Base-by-base conservation (phyloP, 176 grass and related monocot species). In the Avena insularis region DNA sequence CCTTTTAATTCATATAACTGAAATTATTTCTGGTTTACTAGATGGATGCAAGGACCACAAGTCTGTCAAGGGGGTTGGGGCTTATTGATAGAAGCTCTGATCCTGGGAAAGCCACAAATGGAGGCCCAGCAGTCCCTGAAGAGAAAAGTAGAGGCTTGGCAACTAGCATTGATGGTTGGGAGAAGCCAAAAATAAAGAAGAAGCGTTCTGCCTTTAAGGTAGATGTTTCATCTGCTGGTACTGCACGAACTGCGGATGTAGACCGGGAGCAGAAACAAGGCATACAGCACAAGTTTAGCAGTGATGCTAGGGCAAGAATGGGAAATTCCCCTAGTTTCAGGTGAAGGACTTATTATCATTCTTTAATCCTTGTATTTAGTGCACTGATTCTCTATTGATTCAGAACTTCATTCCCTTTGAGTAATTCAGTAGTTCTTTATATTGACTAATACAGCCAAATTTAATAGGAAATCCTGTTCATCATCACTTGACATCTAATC, bases 161-260 rank as follows among this genome's bases (percentile, higher is more conserved):
- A 76, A 90, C 82, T 82, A 82, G 64, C 65, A 90, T 89, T 89
- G 92, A 97, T 79, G 84, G 92, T 70, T 95, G 92, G 95, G 91
- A 95, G 67, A 97, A 97, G 64, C 93, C 89, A 54, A 97, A 91
- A 69, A 76, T 95, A 83, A 98, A 93, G 90, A 98, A 93, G 88
- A 98, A 91, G 12, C 93, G 95, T 36, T 98, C 95, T 90, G 72
- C 82, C 23, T 90, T 95, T 45, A 97, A 97, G 70, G 78, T 91
- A 50, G 95, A 95, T 40, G 62, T 86, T 48, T 89, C 92, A 69
- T 68, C 21, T 27, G 57, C 82, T 89, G 81, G 86, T 79, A 85
- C 71, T 92, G 88, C 74, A 78, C 76, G 91, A 23, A 90, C 78
- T 49, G 12, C 43, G n/a, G 91, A 98, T 90, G 81, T 71, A 86